Percentiles rank a stretch among this genome's conserved stretches.
These are phyloP conservation scores for Cordyceps tenuipes DNA, from an alignment of 2,329 filamentous ascomycete species.

Conservation along the genomic window DNA sequence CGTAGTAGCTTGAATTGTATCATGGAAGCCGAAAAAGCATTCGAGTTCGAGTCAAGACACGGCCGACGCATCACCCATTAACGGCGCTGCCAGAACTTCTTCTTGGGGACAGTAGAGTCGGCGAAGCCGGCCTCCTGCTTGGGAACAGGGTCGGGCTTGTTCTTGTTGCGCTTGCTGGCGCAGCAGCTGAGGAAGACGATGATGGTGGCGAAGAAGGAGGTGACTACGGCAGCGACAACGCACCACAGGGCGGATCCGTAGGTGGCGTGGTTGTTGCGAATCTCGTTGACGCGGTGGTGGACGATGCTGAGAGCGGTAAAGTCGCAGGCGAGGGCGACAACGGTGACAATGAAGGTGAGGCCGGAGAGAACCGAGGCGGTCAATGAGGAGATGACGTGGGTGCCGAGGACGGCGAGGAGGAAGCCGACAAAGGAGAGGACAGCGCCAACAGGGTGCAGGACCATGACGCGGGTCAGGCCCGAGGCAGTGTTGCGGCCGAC, in stretches of 20 bases:
- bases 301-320: slow-evolving; percentile 50
- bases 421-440: slow-evolving; percentile 47
- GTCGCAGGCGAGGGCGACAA: slow-evolving; percentile 45
- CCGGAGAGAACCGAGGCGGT: slow-evolving; percentile 41
- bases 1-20: too few relatives aligned
- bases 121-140: slow-evolving; percentile 23
- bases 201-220: slow-evolving; percentile 45
- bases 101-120: slow-evolving; percentile 2
- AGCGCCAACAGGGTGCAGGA: slow-evolving; percentile 54
- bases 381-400: slow-evolving; percentile 41
- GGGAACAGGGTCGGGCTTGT: slow-evolving; percentile 14
- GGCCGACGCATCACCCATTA: neutral
- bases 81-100: slow-evolving; percentile 12
- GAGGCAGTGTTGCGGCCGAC: slow-evolving; percentile 36
- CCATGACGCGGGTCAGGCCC: slow-evolving; percentile 48
- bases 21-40: too few relatives aligned
- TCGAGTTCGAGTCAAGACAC: neutral
- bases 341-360: slow-evolving; percentile 39
- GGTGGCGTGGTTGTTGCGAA: slow-evolving; percentile 32
- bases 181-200: slow-evolving; percentile 56
- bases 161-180: slow-evolving; percentile 36
- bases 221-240: slow-evolving; percentile 46
- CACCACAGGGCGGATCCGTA: slow-evolving; percentile 53
- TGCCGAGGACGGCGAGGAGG: slow-evolving; percentile 36
- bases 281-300: slow-evolving; percentile 42